Base-by-base conservation (phyloP, 2,329 filamentous ascomycete genomes). In the Phaeosphaeriaceae sp. region DNA sequence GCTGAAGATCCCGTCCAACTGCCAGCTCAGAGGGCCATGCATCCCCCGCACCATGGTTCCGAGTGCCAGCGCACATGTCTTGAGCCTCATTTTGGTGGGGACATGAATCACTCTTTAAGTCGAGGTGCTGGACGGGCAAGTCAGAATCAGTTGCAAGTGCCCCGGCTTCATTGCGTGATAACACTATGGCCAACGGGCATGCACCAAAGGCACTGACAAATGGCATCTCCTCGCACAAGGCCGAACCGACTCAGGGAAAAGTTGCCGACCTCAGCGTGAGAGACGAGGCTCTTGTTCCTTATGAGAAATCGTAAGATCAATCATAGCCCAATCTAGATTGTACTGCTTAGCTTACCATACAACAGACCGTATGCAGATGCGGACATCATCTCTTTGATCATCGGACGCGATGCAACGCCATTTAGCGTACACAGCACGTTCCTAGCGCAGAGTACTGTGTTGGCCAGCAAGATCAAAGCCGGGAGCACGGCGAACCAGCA, bases 381-480 rank as follows among this genome's bases (percentile, higher is more conserved):
- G 0, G 54, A 63, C 3, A 61, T 70, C 36, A 56, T 69, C 0
- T 56, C 57, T 2, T 25, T 75, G 15, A 65, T 68, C 41, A 65
- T 71, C 1, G 70, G 71, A 1, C 41, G 57, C 15, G 55, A 60
- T 21, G 50, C 64, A 9, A 60, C 57, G 5, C 66, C 62, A 6
- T 75, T 71, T 22, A 49, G 56, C 4, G 50, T 74, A n/a, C 72
- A 74, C 27, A 63, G 67, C 33, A 56, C 54, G 0, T 46, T 73
- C n/a, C 57, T 75, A 2, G 52, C 57, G 7, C 67, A 70, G 41
- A 70, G 69, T 49, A 51, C 63, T 20, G 65, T 61, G 13, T 60
- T 73, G 1, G 55, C 62, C 7, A 48, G 58, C 15, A 68, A 68
- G 27, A 56, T 60, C 7, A 25, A 54, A 11, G 27, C 49, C 1